Conservation (phyloP, 306 rosid genomes). For the Sechiopsis laciniata region DNA sequence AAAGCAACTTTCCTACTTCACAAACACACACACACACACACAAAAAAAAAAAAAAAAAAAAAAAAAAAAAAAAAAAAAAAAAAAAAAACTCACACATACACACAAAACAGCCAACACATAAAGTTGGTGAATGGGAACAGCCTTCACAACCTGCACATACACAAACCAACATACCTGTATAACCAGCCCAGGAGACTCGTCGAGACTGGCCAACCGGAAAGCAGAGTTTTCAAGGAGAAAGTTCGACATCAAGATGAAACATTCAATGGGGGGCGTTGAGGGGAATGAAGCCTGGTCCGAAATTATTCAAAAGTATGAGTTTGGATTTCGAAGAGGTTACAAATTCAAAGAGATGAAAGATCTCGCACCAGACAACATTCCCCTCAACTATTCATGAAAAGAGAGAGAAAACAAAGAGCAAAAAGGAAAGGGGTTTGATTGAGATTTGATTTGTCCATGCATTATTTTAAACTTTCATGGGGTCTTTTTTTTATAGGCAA, state of each 20-base stretch:
- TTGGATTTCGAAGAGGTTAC: background rate
- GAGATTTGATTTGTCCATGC: slow-evolving; percentile 64
- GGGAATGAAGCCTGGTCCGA: slow-evolving; percentile 34
- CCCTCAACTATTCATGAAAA: slow-evolving; percentile 25
- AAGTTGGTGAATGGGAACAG: background rate
- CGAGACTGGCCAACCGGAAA: background rate
- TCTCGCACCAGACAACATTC: slow-evolving; percentile 29
- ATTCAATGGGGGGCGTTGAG: slow-evolving; percentile 9
- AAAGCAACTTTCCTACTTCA: background rate
- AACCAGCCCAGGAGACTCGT: background rate
- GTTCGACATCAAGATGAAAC: background rate
- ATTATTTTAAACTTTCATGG: slow-evolving; percentile 45
- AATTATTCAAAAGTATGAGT: background rate
- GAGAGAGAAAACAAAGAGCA: background rate
- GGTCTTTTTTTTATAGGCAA: slow-evolving; percentile 56
- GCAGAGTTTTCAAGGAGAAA: background rate
- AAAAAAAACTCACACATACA: background rate
- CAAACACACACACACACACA: background rate
- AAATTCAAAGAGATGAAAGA: slow-evolving; percentile 14
- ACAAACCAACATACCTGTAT: background rate
- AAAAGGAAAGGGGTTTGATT: slow-evolving; percentile 25
- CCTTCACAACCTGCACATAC: background rate
- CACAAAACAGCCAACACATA: no score
- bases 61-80: no score
- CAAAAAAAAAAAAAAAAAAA: no score